These are phyloP conservation scores for Paecilomyces variotii DNA, from an alignment of 2,329 filamentous ascomycete species.

Conservation along the genomic window DNA sequence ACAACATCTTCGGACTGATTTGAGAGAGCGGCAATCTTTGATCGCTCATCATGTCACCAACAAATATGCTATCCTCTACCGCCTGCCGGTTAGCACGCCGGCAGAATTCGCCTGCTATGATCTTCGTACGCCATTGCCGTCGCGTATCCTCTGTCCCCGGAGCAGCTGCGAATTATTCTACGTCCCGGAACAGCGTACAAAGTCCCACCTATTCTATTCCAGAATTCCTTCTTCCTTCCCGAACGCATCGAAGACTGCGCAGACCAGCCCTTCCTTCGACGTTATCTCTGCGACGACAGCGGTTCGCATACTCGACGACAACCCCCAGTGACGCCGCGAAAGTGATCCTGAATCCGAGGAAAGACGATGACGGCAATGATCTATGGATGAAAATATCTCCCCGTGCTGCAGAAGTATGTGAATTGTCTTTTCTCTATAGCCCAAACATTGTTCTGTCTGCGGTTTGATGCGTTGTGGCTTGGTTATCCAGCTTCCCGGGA, in stretches of 20 bases:
- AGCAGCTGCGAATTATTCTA: constrained; percentile 18
- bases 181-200: constrained; percentile 18
- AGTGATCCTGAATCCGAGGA: constrained; percentile 58
- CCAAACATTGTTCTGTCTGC: background rate
- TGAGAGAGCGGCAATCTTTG: background rate
- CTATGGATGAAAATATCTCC: constrained; percentile 79
- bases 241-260: background rate
- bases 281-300: constrained; percentile 9
- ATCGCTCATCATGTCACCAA: constrained; percentile 20
- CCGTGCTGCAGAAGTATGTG: constrained; percentile 65
- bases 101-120: constrained; percentile 3
- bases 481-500: background rate
- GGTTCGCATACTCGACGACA: constrained; percentile 28
- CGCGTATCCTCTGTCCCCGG: constrained; percentile 17
- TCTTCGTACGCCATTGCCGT: constrained; percentile 6
- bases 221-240: constrained; percentile 6
- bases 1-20: constrained; percentile 1
- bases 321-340: constrained; percentile 30
- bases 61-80: constrained; percentile 14
- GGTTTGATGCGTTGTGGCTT: background rate
- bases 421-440: background rate
- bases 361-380: constrained; percentile 74
- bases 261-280: background rate
- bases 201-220: constrained; percentile 2
- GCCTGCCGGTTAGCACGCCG: constrained; percentile 16